phyloP scores from a whole-genome alignment of 208 protist genomes.

The Trypanosoma platydactyli region DNA sequence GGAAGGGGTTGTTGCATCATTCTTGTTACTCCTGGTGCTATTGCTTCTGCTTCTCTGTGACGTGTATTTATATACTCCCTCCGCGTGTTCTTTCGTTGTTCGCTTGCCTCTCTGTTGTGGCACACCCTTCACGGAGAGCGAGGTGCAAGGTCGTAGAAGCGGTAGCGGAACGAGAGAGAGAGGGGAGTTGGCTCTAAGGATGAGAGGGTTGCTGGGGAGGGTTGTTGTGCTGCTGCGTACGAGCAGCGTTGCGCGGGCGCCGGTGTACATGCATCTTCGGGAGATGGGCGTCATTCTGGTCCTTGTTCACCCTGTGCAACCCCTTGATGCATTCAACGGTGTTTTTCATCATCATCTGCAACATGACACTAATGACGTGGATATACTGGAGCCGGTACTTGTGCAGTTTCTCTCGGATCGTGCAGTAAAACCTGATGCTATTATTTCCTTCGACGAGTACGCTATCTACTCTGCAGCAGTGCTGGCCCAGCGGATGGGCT shows the following conservation, averaged over 20 bases:
- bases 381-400: constrained; percentile 30
- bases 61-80: too few species aligned
- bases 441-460: constrained; percentile 88
- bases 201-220: constrained; percentile 46
- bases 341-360: constrained; percentile 54
- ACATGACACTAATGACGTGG: constrained; percentile 55
- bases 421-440: constrained; percentile 40
- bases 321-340: constrained; percentile 37
- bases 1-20: constrained; percentile 1
- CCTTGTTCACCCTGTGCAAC: constrained; percentile 47
- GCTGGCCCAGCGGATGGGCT: constrained; percentile 32
- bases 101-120: too few species aligned
- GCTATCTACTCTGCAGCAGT: constrained; percentile 62
- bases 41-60: too few species aligned
- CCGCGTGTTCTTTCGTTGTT: too few species aligned
- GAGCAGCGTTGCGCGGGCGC: constrained; percentile 64
- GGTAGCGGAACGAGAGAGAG: neutral
- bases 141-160: too few species aligned
- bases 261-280: constrained; percentile 59
- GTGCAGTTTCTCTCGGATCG: constrained; percentile 26
- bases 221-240: constrained; percentile 68
- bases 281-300: constrained; percentile 44
- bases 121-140: too few species aligned
- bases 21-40: too few species aligned
- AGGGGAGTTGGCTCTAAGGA: neutral